These are phyloP conservation scores for Pyrenophora graminea DNA, from an alignment of 2,329 filamentous ascomycete species.

Conservation along the genomic window DNA sequence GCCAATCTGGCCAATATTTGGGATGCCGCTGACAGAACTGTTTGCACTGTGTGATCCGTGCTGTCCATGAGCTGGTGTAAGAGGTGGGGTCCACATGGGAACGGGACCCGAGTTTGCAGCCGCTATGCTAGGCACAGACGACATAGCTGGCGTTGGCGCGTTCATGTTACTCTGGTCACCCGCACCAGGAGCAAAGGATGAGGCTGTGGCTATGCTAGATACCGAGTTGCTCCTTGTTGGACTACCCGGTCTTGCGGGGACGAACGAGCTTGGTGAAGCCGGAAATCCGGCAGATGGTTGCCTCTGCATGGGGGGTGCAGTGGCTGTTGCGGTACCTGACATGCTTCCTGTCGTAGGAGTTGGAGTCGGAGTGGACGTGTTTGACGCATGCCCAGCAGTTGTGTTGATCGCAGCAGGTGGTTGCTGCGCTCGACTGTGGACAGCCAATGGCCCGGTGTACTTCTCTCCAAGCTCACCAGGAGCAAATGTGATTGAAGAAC, in stretches of 20 bases:
- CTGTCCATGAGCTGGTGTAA: constrained; percentile 68
- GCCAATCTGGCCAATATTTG: constrained; percentile 34
- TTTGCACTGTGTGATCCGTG: constrained; percentile 57
- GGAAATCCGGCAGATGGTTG: constrained; percentile 59
- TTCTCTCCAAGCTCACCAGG: constrained; percentile 82
- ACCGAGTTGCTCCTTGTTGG: constrained; percentile 85
- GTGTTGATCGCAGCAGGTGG: constrained; percentile 50
- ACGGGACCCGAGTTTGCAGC: constrained; percentile 68
- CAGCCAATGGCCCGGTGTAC: constrained; percentile 68
- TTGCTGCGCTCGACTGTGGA: constrained; percentile 31
- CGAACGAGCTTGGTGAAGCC: constrained; percentile 62
- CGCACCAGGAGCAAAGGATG: constrained; percentile 49
- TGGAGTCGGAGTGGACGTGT: constrained; percentile 69
- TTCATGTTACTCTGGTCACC: constrained; percentile 57
- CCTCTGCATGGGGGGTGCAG: constrained; percentile 59
- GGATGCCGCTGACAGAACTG: constrained; percentile 58
- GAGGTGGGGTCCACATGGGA: constrained; percentile 85
- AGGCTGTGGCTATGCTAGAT: constrained; percentile 75
- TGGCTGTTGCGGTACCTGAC: constrained; percentile 55
- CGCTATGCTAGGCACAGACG: constrained; percentile 75
- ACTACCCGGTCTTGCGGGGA: constrained; percentile 67
- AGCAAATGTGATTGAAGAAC: constrained; percentile 84
- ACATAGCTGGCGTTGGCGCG: constrained; percentile 78
- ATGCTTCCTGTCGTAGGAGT: constrained; percentile 69
- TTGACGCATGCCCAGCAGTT: constrained; percentile 52